Evolutionary conservation across 192 early-diverging fungal genomes (phyloP).

Genomic region (Coemansia sp.): DNA sequence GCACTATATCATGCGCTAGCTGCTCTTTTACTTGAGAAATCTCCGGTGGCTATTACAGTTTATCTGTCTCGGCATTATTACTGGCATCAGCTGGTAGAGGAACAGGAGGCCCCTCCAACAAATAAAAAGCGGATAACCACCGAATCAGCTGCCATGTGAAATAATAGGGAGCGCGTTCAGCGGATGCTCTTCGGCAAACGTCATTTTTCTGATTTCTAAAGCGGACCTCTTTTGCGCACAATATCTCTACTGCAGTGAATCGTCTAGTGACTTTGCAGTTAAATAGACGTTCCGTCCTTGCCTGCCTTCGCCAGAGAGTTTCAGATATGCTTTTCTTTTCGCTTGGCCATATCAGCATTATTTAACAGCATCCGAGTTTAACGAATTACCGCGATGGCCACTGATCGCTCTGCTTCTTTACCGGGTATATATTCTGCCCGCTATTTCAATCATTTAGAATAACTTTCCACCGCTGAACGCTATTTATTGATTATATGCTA

Average conservation of each 20-base stretch:
- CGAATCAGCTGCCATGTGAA: conserved; percentile 12
- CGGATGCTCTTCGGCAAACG: neutral
- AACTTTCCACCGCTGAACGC: neutral
- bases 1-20: neutral
- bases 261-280: neutral
- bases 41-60: conserved; percentile 4
- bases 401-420: neutral
- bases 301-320: neutral
- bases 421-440: neutral
- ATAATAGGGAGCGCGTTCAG: conserved; percentile 6
- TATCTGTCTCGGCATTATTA: neutral
- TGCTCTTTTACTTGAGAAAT: neutral
- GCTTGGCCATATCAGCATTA: neutral
- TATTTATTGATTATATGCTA: neutral
- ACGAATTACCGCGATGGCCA: neutral
- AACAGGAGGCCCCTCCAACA: neutral
- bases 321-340: neutral
- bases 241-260: neutral
- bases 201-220: neutral
- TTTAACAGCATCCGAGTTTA: neutral
- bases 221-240: neutral
- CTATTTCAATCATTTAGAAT: neutral
- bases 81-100: neutral
- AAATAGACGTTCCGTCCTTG: neutral
- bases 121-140: neutral